phyloP scores from a whole-genome alignment of 495 filamentous ascomycete genomes.

The Copromyces sp. region DNA sequence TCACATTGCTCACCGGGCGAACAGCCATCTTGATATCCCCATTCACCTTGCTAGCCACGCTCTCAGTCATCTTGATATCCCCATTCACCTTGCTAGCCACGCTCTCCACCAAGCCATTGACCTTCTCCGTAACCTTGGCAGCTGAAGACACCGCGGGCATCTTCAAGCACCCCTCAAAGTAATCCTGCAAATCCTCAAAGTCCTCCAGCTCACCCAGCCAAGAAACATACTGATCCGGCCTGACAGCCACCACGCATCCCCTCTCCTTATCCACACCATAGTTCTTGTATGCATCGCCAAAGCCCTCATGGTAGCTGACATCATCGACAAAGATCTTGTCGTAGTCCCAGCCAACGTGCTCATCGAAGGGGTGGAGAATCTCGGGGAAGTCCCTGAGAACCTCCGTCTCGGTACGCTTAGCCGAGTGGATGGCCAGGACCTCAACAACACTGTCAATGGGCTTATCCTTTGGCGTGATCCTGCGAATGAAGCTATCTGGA shows the following conservation, averaged over 20 bases:
- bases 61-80: neutral
- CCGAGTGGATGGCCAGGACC: slow-evolving; percentile 50
- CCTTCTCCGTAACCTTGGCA: neutral
- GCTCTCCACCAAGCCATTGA: neutral
- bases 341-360: slow-evolving; percentile 54
- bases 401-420: slow-evolving; percentile 30
- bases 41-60: neutral
- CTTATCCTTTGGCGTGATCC: slow-evolving; percentile 34
- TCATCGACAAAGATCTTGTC: slow-evolving; percentile 58
- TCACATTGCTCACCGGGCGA: too few relatives aligned
- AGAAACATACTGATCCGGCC: slow-evolving; percentile 57
- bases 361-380: slow-evolving; percentile 46
- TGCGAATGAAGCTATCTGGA: slow-evolving; percentile 26
- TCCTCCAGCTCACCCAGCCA: slow-evolving; percentile 48
- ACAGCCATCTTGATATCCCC: too few relatives aligned
- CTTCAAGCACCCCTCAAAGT: slow-evolving; percentile 26
- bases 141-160: neutral
- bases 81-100: neutral
- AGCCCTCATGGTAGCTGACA: slow-evolving; percentile 45
- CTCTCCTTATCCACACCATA: slow-evolving; percentile 50
- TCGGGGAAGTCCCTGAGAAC: slow-evolving; percentile 46
- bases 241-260: slow-evolving; percentile 47
- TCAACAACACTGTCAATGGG: slow-evolving; percentile 40
- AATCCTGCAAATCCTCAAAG: slow-evolving; percentile 30
- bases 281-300: slow-evolving; percentile 52